A percentile compares a stretch with the other conserved stretches of the same genome.
Conservation (phyloP, 495 filamentous ascomycete genomes). For the Trichoderma gamsii region DNA sequence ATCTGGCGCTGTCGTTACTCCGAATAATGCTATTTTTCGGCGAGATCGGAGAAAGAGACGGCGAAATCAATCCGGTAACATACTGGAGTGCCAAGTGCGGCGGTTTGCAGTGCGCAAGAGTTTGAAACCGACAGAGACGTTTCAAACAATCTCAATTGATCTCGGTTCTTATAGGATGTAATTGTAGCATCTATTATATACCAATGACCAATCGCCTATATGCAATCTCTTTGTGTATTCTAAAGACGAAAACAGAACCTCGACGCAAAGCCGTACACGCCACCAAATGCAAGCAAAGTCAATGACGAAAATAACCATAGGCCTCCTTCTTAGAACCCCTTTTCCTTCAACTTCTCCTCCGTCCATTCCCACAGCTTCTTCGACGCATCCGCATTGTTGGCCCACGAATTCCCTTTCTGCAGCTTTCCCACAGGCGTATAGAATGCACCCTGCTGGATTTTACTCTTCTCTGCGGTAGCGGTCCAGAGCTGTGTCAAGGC, state of each 20-base stretch:
- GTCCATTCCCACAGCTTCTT: slow-evolving; percentile 56
- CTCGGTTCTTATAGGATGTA: too few relatives aligned
- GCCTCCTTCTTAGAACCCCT: slow-evolving; percentile 3
- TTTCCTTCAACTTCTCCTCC: slow-evolving; percentile 42
- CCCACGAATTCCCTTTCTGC: slow-evolving; percentile 27
- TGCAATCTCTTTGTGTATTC: too few relatives aligned
- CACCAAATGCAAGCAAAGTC: too few relatives aligned
- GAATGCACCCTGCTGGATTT: slow-evolving; percentile 39
- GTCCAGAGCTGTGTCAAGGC: slow-evolving; percentile 57
- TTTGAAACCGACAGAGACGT: too few relatives aligned
- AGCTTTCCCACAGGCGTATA: slow-evolving; percentile 51
- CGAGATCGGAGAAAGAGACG: not conserved
- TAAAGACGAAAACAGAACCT: too few relatives aligned
- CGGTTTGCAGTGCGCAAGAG: too few relatives aligned
- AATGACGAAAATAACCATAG: not conserved
- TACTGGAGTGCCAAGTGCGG: too few relatives aligned
- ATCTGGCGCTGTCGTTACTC: not conserved
- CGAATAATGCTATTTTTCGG: not conserved
- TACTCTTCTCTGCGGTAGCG: slow-evolving; percentile 34
- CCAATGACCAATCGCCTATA: too few relatives aligned
- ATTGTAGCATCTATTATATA: too few relatives aligned
- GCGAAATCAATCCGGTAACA: not conserved
- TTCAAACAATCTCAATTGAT: too few relatives aligned
- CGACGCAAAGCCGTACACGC: too few relatives aligned
- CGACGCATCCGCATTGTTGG: slow-evolving; percentile 35